Conservation (phyloP, 176 grass and related monocot species). For the Musa acuminata region DNA sequence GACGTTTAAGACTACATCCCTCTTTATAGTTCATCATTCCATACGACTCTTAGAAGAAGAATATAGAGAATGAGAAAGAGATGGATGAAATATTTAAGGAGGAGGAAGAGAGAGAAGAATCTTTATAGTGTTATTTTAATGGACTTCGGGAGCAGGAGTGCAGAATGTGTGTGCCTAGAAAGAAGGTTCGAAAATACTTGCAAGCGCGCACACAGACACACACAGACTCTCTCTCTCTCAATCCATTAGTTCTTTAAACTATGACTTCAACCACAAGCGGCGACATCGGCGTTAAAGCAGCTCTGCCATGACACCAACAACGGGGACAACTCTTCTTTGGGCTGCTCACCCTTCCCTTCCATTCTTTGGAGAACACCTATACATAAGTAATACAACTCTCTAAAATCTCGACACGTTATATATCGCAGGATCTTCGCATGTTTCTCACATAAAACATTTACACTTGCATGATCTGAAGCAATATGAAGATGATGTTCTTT, state of each 20-base stretch:
- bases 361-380: not conserved
- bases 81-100: not conserved
- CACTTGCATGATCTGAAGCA: too few species aligned
- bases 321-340: slow-evolving; percentile 30
- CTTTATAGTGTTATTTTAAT: not conserved
- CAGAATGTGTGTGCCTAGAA: slow-evolving; percentile 43
- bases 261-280: slow-evolving; percentile 19
- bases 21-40: not conserved
- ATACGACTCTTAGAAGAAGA: not conserved
- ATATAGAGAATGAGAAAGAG: not conserved
- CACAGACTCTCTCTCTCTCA: slow-evolving; percentile 9
- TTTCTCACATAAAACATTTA: too few species aligned
- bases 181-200: slow-evolving; percentile 30
- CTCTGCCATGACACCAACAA: slow-evolving; percentile 30
- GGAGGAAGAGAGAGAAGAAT: not conserved
- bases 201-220: not conserved
- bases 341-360: slow-evolving; percentile 13
- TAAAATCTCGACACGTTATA: too few species aligned
- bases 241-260: not conserved
- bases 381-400: not conserved
- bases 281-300: slow-evolving; percentile 45
- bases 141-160: slow-evolving; percentile 32
- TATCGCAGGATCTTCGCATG: too few species aligned
- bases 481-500: not conserved
- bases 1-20: not conserved